Evolutionary conservation across 352 stramenopile genomes (phyloP).

Genomic region (Phytopythium delawarense): DNA sequence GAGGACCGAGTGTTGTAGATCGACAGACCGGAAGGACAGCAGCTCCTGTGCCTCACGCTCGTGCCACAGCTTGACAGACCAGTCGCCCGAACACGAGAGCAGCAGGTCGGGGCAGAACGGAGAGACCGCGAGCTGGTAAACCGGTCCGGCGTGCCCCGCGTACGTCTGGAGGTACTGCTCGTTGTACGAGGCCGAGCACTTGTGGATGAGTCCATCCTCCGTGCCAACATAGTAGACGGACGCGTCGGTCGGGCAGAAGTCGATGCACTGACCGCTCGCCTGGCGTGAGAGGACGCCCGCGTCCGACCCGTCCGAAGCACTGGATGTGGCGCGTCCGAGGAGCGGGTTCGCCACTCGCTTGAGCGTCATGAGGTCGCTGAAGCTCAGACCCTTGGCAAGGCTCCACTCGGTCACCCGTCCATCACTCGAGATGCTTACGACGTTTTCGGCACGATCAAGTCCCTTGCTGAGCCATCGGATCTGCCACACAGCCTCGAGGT

Average conservation of each 20-base stretch:
- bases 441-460: conserved; percentile 71
- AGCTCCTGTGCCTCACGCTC: conserved; percentile 44
- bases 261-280: conserved; percentile 83
- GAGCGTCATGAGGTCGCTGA: conserved; percentile 88
- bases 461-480: conserved; percentile 91
- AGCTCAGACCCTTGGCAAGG: conserved; percentile 90
- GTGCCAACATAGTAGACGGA: conserved; percentile 90
- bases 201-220: conserved; percentile 90
- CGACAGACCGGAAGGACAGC: conserved; percentile 73
- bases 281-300: conserved; percentile 87
- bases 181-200: conserved; percentile 92
- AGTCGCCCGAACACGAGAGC: conserved; percentile 87
- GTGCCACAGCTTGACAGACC: conserved; percentile 88
- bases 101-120: conserved; percentile 85
- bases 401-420: conserved; percentile 92
- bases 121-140: conserved; percentile 87
- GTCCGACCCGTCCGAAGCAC: conserved; percentile 25
- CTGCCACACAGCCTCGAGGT: conserved; percentile 91
- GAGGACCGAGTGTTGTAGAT: conserved; percentile 76
- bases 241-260: conserved; percentile 74
- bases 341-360: conserved; percentile 79
- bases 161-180: conserved; percentile 93
- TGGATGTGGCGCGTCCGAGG: conserved; percentile 22
- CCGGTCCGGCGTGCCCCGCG: conserved; percentile 78
- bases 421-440: conserved; percentile 90